Conservation (phyloP, 345 rosid species). For the Citropsis articulata region DNA sequence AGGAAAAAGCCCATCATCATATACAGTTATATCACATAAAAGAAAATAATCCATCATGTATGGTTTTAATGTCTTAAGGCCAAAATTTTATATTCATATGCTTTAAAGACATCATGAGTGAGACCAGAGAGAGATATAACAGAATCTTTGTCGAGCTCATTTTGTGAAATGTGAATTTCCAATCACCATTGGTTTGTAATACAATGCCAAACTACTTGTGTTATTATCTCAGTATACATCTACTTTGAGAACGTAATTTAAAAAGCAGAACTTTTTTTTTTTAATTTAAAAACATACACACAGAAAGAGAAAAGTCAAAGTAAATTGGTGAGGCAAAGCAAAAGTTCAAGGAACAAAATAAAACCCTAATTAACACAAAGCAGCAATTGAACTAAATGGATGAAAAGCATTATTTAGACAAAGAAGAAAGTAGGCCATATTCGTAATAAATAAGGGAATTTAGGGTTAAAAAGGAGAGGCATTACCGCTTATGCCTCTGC, state of each 20-base stretch:
- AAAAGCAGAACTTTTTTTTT: background rate
- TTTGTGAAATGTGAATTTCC: background rate
- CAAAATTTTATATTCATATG: background rate
- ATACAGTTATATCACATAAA: background rate
- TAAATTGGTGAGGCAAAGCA: background rate
- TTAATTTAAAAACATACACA: background rate
- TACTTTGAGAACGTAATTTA: background rate
- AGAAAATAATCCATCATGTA: background rate
- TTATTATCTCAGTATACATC: background rate
- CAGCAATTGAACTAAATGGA: background rate
- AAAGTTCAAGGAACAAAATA: background rate
- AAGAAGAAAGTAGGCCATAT: background rate
- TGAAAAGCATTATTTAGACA: background rate
- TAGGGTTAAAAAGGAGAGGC: background rate
- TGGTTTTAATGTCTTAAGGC: background rate
- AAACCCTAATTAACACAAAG: background rate
- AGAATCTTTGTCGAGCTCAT: background rate
- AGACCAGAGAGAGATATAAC: too few species aligned
- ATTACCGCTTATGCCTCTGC: slow-evolving; percentile 73
- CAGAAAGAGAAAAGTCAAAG: background rate
- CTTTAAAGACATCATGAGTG: background rate
- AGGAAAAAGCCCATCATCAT: background rate
- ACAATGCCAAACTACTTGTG: background rate
- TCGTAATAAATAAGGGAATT: background rate
- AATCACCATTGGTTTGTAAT: background rate